Percentiles rank a stretch among this genome's conserved stretches.
phyloP scores from a whole-genome alignment of 768 basidiomycete genomes.

The Serendipita indica region DNA sequence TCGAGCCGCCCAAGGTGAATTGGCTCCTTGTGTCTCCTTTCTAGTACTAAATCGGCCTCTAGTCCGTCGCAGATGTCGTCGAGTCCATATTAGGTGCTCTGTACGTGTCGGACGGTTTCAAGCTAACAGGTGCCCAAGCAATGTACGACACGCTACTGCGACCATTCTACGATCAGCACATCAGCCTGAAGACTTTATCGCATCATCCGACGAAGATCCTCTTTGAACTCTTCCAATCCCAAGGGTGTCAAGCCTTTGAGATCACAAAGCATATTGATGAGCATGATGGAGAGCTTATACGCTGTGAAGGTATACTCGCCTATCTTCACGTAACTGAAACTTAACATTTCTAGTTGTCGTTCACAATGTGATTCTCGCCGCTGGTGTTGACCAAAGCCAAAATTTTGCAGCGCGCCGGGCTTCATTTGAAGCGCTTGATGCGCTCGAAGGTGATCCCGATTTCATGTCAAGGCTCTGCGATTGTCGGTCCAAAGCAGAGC shows the following conservation, averaged over 20 bases:
- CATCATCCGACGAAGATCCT: conserved; percentile 66
- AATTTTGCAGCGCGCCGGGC: conserved; percentile 44
- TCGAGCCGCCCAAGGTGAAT: conserved; percentile 62
- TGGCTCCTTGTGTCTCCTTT: not conserved
- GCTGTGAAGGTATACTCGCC: conserved; percentile 37
- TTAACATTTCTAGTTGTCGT: conserved; percentile 38
- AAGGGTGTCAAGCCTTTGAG: conserved; percentile 53
- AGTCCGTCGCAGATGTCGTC: conserved; percentile 67
- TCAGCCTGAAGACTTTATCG: conserved; percentile 55
- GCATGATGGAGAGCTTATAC: conserved; percentile 25
- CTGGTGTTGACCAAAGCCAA: conserved; percentile 35
- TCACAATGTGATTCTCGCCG: conserved; percentile 50
- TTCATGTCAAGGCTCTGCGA: conserved; percentile 53
- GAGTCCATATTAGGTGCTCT: conserved; percentile 70
- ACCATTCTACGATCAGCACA: conserved; percentile 67
- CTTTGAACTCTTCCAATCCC: conserved; percentile 55
- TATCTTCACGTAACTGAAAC: conserved; percentile 13
- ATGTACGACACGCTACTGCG: conserved; percentile 54
- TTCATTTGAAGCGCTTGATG: conserved; percentile 52
- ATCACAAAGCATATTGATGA: conserved; percentile 33
- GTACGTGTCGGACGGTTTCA: conserved; percentile 61
- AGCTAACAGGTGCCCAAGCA: conserved; percentile 40
- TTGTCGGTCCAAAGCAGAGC: conserved; percentile 32
- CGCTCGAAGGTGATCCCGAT: conserved; percentile 45
- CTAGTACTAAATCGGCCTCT: conserved; percentile 7